Base-by-base conservation (phyloP, 805 yeast species). In the Candida adriatica region DNA sequence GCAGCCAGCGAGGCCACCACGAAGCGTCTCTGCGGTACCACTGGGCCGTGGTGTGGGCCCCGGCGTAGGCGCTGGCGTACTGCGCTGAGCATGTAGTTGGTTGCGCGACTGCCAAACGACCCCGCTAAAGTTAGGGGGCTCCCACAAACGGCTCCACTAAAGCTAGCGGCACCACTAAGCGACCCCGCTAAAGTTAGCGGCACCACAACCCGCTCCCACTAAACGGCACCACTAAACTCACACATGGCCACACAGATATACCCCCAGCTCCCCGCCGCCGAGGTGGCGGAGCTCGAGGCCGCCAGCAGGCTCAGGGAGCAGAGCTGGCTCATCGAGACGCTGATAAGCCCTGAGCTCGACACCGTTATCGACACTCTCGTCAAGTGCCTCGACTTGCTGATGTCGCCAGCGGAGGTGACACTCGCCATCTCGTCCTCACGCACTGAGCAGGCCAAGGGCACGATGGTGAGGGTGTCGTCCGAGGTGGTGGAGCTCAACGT, bases 391-490 rank as follows among this genome's bases (percentile, higher is more conserved):
- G 57, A 56, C 4, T 48, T 61, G 37, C 41, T 71, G 19, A 49
- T 56, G 0, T 61, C 63, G 27, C 48, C 56, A 8, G 57, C 58
- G 8, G 56, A 67, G 10, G 64, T 74, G 31, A 76, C 70, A 35
- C 58, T 80, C 30, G 82, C 87, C 0, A 55, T 80, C 6, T 61
- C 76, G 0, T 64, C 76, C 1, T 58, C 65, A 11, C 69, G 75
- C 33, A 67, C 70, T 34, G 80, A 75, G 35, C 55, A 63, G 3
- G 53, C 79, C 11, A 76, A 77, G 38, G 90, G 90, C 0, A 62
- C 74, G 1, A 51, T 79, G 0, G 69, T 73, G 0, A 53, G 88
- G 30, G 66, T 63, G 32, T 77, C 79, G 6, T 64, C 68, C 9
- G 66, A 66, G 38, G 59, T 80, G 5, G 60, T 68, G 2, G 70